These are phyloP conservation scores for Rosa chinensis DNA, from an alignment of 306 rosid species.

Conservation along the genomic window DNA sequence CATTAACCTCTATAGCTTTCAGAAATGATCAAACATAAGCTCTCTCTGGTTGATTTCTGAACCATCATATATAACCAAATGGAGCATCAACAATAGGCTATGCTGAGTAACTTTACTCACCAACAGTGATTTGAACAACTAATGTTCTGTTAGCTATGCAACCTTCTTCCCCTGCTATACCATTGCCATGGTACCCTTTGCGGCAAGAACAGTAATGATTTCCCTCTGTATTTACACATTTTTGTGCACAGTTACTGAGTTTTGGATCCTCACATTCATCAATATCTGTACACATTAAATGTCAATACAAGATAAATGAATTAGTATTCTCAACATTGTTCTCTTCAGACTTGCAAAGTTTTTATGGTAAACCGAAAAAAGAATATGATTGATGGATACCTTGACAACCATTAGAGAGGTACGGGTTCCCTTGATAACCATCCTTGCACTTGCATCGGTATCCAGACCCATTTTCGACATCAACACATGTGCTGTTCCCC, in stretches of 20 bases:
- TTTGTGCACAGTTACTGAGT: background rate
- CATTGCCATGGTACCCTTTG: slow-evolving; percentile 19
- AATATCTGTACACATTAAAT: slow-evolving; percentile 4
- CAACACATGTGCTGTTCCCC: background rate
- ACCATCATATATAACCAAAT: background rate
- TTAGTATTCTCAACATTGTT: background rate
- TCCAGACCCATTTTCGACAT: slow-evolving; percentile 8
- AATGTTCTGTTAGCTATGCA: background rate
- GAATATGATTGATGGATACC: slow-evolving; percentile 13
- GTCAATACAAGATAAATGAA: background rate
- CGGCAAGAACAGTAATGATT: slow-evolving; percentile 9
- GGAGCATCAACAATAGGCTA: background rate
- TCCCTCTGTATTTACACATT: slow-evolving; percentile 18
- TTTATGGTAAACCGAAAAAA: background rate
- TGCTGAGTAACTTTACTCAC: background rate
- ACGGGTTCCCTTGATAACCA: slow-evolving; percentile 49
- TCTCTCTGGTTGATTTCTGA: background rate
- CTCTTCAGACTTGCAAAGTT: background rate
- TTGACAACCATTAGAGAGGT: slow-evolving; percentile 35
- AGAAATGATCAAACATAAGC: background rate
- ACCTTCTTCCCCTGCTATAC: background rate
- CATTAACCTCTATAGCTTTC: background rate
- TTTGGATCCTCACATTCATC: slow-evolving; percentile 8
- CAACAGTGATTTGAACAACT: background rate
- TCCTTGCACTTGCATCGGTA: slow-evolving; percentile 37